Percentiles rank a stretch among this genome's conserved stretches.
phyloP scores from a whole-genome alignment of 345 rosid species.

The Eucalyptus dawsonii region DNA sequence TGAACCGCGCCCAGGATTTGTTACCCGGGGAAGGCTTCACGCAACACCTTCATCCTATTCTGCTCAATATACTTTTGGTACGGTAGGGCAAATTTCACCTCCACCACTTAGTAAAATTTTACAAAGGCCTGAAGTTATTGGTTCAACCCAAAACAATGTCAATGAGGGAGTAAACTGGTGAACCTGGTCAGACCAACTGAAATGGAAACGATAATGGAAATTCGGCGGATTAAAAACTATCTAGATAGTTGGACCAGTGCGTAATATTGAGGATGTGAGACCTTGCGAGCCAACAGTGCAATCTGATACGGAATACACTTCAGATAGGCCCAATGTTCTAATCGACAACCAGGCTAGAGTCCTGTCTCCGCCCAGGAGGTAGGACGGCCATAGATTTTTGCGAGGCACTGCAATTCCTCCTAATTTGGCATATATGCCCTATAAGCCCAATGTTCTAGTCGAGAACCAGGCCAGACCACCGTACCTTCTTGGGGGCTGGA shows the following conservation, averaged over 20 bases:
- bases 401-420: no score
- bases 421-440: no score
- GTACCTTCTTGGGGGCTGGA: no score
- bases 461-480: no score
- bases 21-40: no score
- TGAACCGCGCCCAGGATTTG: no score
- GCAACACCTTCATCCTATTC: neutral
- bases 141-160: neutral
- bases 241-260: neutral
- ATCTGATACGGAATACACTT: neutral
- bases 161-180: neutral
- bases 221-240: neutral
- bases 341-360: neutral
- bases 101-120: neutral
- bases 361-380: rapidly evolving
- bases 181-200: neutral
- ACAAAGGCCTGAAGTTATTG: neutral
- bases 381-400: neutral
- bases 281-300: neutral
- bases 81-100: neutral
- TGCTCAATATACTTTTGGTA: neutral
- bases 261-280: neutral
- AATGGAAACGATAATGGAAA: neutral
- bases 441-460: no score
- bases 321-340: neutral